phyloP scores from a whole-genome alignment of 1,139 yeast species.

The Blastobotrys serpentis region DNA sequence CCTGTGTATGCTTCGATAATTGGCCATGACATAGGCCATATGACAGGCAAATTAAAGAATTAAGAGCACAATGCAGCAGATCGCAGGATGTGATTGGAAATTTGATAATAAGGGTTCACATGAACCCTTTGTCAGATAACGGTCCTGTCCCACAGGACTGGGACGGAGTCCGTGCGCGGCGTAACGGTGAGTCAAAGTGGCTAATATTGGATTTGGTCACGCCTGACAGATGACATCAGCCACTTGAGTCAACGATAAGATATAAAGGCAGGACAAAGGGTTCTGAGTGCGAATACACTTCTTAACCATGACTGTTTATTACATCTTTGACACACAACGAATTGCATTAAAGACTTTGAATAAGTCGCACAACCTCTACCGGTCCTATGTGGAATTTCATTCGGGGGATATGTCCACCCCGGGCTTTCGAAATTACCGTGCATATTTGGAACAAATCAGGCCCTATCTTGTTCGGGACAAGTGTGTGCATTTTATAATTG shows the following conservation, averaged over 20 bases:
- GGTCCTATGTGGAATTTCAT: constrained; percentile 15
- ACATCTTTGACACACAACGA: constrained; percentile 11
- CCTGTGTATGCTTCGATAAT: too few relatives aligned
- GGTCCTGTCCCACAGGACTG: too few relatives aligned
- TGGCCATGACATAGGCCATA: too few relatives aligned
- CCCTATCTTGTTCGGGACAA: constrained; percentile 4
- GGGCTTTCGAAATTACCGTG: constrained; percentile 15
- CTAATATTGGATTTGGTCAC: not conserved
- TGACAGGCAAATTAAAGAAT: too few relatives aligned
- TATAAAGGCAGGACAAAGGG: too few relatives aligned
- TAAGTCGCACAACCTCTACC: constrained; percentile 6
- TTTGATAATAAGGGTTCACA: too few relatives aligned
- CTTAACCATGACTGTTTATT: constrained; percentile 8
- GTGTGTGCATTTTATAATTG: constrained; percentile 13
- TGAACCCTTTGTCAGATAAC: too few relatives aligned
- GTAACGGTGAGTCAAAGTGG: too few relatives aligned
- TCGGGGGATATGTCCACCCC: constrained; percentile 6
- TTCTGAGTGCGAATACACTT: not conserved
- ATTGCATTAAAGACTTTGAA: constrained; percentile 8
- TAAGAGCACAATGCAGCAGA: too few relatives aligned
- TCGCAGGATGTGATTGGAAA: too few relatives aligned
- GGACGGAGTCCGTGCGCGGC: too few relatives aligned
- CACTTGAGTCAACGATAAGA: not conserved
- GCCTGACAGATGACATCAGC: not conserved
- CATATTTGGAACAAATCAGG: constrained; percentile 13